Evolutionary conservation across 2,329 filamentous ascomycete species (phyloP), one percentile per base, ranked within the genome.

Genomic region (Mycosphaerelloides madeirae): DNA sequence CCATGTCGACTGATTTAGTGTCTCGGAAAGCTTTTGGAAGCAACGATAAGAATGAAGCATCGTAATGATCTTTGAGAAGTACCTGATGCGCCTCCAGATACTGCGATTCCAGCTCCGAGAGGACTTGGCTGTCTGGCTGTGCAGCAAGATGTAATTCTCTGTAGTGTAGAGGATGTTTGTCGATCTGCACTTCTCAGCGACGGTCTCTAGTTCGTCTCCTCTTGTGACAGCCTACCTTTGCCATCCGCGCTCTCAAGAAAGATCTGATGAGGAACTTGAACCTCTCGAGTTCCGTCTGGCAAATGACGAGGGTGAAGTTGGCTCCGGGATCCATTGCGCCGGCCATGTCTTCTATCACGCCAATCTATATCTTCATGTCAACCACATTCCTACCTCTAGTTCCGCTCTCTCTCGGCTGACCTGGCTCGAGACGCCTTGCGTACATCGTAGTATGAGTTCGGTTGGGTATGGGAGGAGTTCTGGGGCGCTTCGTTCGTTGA

Each of bases 11-110:
- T 25, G 6, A 25, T 25, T 9, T 5, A 25, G 22, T 12, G 85
- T 87, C 69, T 98, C 93, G 68, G 97, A 94, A 42, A 98, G 72
- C 55, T 89, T 83, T 65, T 91, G 93, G 93, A 58, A 98, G 96
- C 11, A 84, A 81, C 0, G 76, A 77, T 13, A 98, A 75, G 61
- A 98, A 98, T 1, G 87, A 91, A 1, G 83, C 78, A 4, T 85
- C 75, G 68, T 95, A 97, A 67, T 97, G 90, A 41, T 81, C 78
- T 44, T 90, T 83, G 14, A 97, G 76, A 1, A 98, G 75, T 7
- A 85, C 80, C 64, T 95, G 87, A 62, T 97, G 91, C 11, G 86
- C 77, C 5, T 82, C 85, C 1, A 95, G 81, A 64, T 97, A 98
- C 40, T 84, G 80, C 5, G 83, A 73, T 68, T 98, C 93, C 1